phyloP scores from a whole-genome alignment of 2,329 filamentous ascomycete genomes.

The Beauveria medogensis region DNA sequence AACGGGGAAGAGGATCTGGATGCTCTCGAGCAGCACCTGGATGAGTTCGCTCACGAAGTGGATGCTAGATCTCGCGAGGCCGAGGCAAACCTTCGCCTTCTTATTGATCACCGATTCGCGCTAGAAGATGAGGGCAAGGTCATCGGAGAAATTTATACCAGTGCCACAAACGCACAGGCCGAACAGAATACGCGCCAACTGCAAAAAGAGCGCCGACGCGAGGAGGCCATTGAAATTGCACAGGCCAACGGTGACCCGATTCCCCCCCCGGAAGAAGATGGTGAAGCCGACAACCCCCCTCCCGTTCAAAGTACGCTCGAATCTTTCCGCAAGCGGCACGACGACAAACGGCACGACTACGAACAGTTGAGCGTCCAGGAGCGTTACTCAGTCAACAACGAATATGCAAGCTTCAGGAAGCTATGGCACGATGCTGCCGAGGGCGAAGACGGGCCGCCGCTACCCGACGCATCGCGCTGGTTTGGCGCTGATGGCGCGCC shows the following conservation, averaged over 20 bases:
- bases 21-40: conserved; percentile 31
- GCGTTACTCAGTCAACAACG: conserved; percentile 48
- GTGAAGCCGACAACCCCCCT: conserved; percentile 17
- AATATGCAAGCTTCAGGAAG: conserved; percentile 52
- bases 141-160: conserved; percentile 27
- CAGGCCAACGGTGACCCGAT: conserved; percentile 13
- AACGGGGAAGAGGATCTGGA: conserved; percentile 28
- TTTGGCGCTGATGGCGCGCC: conserved; percentile 41
- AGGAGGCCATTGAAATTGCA: conserved; percentile 10
- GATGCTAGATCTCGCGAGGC: conserved; percentile 34
- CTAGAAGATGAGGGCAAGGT: conserved; percentile 40
- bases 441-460: conserved; percentile 38
- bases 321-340: conserved; percentile 28
- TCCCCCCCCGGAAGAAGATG: conserved; percentile 18
- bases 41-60: conserved; percentile 31
- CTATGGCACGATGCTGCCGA: conserved; percentile 47
- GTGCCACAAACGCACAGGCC: conserved; percentile 19
- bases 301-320: conserved; percentile 20
- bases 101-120: conserved; percentile 42
- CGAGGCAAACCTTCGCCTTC: conserved; percentile 38
- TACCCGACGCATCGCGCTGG: conserved; percentile 48
- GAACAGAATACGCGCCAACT: conserved; percentile 10
- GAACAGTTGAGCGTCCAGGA: conserved; percentile 31
- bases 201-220: conserved; percentile 7
- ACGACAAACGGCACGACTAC: conserved; percentile 35